Evolutionary conservation across 2,329 filamentous ascomycete species (phyloP), one percentile per base, ranked within the genome.

Genomic region (Leptographium wingfieldii): DNA sequence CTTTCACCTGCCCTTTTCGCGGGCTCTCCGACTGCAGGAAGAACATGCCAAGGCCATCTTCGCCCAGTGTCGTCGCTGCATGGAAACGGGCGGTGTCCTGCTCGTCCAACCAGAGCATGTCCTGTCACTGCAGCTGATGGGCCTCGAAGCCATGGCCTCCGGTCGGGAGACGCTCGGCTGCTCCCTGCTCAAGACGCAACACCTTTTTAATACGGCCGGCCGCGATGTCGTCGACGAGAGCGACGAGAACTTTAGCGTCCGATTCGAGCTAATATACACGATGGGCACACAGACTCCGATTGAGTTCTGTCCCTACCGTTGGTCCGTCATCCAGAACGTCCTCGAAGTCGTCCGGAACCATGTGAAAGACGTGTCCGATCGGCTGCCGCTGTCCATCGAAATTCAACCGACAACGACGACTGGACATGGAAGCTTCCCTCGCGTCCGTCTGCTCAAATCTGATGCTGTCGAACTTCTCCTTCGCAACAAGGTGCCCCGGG

Each of bases 211-310:
- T 65, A 72, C 1, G 0, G 61, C 68, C 2, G 73, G 77, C 0
- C 72, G 82, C 0, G 83, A 86, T 62, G 74, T 88, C 2, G 72
- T 87, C 0, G 84, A 87, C 60, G 83, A 88, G 67, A 83, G 80
- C 48, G 85, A 88, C 55, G 82, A 86, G 60, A 82, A 81, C 59
- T 80, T 86, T 52, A 81, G 76, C 52, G 74, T 78, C 4, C 80
- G 79, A 55, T 85, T 84, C 48, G 82, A 87, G 65, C 68, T 87
- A 0, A 73, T 87, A 1, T 87, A 87, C 60, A 85, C 83, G 0
- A 78, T 86, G 64, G 84, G 83, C 0, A 62, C 67, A 0, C 80
- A 84, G 60, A 65, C 67, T 1, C 63, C 76, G 0, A 71, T 85
- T 0, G 79, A 86, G 5, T 71, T 77, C 12, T 75, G 76, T 54